Percentiles rank a stretch among this genome's conserved stretches.
Evolutionary conservation across 345 rosid species (phyloP).

Genomic region (Ailanthus altissimus): DNA sequence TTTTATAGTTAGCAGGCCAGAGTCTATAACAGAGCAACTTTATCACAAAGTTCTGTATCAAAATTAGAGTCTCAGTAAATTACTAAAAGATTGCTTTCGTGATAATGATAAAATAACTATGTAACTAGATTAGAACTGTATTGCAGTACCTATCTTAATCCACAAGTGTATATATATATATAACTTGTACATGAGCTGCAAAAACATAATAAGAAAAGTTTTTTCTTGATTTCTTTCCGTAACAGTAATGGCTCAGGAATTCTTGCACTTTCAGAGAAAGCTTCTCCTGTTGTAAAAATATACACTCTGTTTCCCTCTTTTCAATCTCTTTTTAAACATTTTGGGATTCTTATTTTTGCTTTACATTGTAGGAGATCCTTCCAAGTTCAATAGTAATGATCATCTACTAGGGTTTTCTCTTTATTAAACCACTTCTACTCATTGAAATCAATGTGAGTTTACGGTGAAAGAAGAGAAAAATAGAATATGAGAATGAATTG

Average conservation of each 20-base stretch:
- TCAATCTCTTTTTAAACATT: not conserved
- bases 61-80: too few relatives aligned
- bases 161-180: too few relatives aligned
- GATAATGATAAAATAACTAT: too few relatives aligned
- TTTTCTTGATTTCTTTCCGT: too few relatives aligned
- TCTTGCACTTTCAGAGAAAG: slow-evolving; percentile 60
- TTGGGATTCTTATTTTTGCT: not conserved
- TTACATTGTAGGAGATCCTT: slow-evolving; percentile 47
- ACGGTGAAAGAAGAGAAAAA: slow-evolving; percentile 31
- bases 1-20: too few relatives aligned
- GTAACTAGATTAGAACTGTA: too few relatives aligned
- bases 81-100: too few relatives aligned
- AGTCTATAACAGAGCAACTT: too few relatives aligned
- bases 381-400: slow-evolving; percentile 59
- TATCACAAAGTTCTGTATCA: too few relatives aligned
- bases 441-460: slow-evolving; percentile 53
- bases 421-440: slow-evolving; percentile 58
- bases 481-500: slow-evolving; percentile 37
- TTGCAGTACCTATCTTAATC: too few relatives aligned
- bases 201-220: too few relatives aligned
- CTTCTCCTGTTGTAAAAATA: slow-evolving; percentile 55
- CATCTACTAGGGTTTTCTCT: slow-evolving; percentile 60
- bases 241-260: slow-evolving; percentile 67
- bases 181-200: too few relatives aligned
- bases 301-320: not conserved